phyloP scores from a whole-genome alignment of 1,284 basidiomycete species.

The Meripilus lineatus region DNA sequence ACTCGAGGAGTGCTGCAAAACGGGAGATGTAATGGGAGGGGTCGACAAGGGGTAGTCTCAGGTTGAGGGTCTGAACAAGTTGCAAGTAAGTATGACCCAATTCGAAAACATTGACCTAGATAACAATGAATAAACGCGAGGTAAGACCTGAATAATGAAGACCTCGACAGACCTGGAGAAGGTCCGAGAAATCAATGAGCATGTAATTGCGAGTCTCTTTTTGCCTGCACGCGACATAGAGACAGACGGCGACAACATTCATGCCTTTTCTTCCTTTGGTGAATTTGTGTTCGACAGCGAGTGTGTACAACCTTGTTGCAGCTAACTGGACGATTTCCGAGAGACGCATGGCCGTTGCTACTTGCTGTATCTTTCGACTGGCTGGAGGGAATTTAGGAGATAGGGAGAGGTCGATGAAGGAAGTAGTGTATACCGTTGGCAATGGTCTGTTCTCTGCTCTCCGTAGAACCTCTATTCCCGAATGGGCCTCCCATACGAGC shows the following conservation, averaged over 20 bases:
- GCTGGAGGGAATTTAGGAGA: conserved; percentile 43
- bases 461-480: conserved; percentile 68
- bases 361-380: conserved; percentile 75
- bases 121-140: neutral
- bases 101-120: conserved; percentile 95
- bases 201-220: conserved; percentile 90
- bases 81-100: conserved; percentile 96
- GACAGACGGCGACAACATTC: conserved; percentile 92
- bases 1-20: conserved; percentile 95
- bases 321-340: conserved; percentile 78
- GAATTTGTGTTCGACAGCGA: conserved; percentile 92
- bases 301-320: conserved; percentile 86
- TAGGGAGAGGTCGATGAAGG: conserved; percentile 6
- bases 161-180: conserved; percentile 64
- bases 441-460: conserved; percentile 86
- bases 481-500: conserved; percentile 78
- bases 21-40: conserved; percentile 97
- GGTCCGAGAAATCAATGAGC: conserved; percentile 97
- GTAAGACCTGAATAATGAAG: neutral
- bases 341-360: conserved; percentile 75
- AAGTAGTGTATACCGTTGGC: conserved; percentile 64
- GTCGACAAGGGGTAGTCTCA: conserved; percentile 89
- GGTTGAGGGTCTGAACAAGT: conserved; percentile 84
- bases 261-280: conserved; percentile 89
- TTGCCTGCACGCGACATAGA: conserved; percentile 92